A percentile compares a stretch with the other conserved stretches of the same genome.
These are phyloP conservation scores for Penicillium lagena DNA, from an alignment of 495 filamentous ascomycete species.

Conservation along the genomic window DNA sequence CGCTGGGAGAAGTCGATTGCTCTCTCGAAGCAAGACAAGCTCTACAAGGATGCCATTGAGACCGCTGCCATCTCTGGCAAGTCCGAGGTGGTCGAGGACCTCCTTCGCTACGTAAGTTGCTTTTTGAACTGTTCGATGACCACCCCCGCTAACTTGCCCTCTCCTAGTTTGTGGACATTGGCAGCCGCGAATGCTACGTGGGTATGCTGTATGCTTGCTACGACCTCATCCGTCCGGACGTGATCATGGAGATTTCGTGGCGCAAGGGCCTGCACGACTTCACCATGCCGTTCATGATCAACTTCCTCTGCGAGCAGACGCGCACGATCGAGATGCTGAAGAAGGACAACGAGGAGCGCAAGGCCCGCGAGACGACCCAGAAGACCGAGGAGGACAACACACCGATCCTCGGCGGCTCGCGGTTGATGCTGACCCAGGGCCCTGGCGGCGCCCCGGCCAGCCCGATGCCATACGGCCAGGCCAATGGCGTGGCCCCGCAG, in stretches of 20 bases:
- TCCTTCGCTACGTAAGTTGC: constrained; percentile 84
- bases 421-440: constrained; percentile 98
- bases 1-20: constrained; percentile 99
- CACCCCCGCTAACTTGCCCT: constrained; percentile 20
- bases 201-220: constrained; percentile 99
- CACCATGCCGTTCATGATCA: constrained; percentile 99
- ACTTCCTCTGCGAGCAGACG: constrained; percentile 86
- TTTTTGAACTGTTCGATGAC: neutral
- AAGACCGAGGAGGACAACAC: constrained; percentile 87
- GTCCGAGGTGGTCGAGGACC: constrained; percentile 86
- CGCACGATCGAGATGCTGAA: constrained; percentile 77
- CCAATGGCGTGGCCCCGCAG: constrained; percentile 78
- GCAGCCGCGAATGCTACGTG: constrained; percentile 97
- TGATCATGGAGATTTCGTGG: constrained; percentile 96
- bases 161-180: constrained; percentile 92
- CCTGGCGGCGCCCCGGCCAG: constrained; percentile 49
- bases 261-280: constrained; percentile 92
- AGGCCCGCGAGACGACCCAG: constrained; percentile 76
- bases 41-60: constrained; percentile 99
- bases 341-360: constrained; percentile 97
- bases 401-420: constrained; percentile 83
- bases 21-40: constrained; percentile 96
- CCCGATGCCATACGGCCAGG: constrained; percentile 60
- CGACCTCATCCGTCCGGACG: constrained; percentile 86
- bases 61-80: constrained; percentile 94